Base-by-base conservation (phyloP, 345 rosid species). In the Abelmoschus esculentus region DNA sequence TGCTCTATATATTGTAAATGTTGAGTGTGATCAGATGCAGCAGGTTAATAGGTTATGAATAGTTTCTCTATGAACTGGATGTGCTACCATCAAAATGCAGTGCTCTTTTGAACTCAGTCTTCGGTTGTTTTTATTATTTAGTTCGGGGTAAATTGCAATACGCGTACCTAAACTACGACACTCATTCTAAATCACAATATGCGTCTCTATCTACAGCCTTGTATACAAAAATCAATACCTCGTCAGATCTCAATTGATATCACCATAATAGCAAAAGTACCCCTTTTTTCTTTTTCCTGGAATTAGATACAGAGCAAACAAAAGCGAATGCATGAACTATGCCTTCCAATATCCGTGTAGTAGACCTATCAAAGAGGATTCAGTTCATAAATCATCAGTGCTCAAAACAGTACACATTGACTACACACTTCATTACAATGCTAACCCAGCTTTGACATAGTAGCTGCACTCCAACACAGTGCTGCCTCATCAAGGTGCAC, bases 401-500 rank as follows among this genome's bases (percentile, higher is more conserved):
- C 11, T n/a, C 17, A 2, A 31, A 7, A 60, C 67, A 64, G 34
- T n/a, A 50, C 18, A 4, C 28, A 64, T 42, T 17, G n/a, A 11
- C 72, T 32, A 69, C 47, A 69, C 47, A 8, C 13, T 34, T 44
- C 40, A 14, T 31, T 29, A 59, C 18, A 31, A 31, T 59, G 63
- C 63, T 26, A 58, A 13, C 62, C 19, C 64, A 1, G 5, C 22
- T 31, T 31, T 32, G 10, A 18, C 61, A 54, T n/a, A 36, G 61
- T 11, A 36, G 61, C 29, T 14, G 17, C 53, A 31, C 6, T 14
- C 8, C 59, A 67, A 28, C 36, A 49, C 5, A 36, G 13, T 17
- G n/a, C 56, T 60, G 12, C 67, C 60, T 59, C 72, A 64, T 59
- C 72, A 65, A 65, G 0, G 0, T 26, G 34, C 61, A 12, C 54